These are phyloP conservation scores for Entomortierella parvispora DNA, from an alignment of 192 early-diverging fungal genomes.

Conservation along the genomic window DNA sequence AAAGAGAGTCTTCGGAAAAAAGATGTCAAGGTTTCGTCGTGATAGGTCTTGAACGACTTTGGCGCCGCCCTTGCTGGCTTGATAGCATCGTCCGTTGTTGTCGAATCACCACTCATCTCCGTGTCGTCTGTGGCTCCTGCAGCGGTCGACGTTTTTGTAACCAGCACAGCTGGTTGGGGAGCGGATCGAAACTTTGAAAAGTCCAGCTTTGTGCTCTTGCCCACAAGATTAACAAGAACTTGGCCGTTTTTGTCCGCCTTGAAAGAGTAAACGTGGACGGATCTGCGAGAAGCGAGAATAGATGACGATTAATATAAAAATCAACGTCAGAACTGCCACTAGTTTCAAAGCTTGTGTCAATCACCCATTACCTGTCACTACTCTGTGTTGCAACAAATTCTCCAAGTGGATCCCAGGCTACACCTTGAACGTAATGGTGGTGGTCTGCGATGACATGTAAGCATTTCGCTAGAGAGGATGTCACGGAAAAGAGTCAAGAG, in stretches of 20 bases:
- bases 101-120: conserved; percentile 3
- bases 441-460: conserved; percentile 85
- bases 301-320: background rate
- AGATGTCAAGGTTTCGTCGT: conserved; percentile 89
- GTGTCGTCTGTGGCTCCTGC: background rate
- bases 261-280: conserved; percentile 59
- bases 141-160: background rate
- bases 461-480: conserved; percentile 64
- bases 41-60: conserved; percentile 67
- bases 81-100: conserved; percentile 18
- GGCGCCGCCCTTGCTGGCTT: conserved; percentile 26
- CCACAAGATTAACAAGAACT: conserved; percentile 27
- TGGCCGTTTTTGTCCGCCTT: conserved; percentile 37
- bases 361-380: conserved; percentile 89
- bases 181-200: conserved; percentile 35
- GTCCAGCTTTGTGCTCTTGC: conserved; percentile 46
- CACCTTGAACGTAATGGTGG: conserved; percentile 95
- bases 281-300: conserved; percentile 20
- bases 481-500: background rate
- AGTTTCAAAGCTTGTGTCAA: background rate
- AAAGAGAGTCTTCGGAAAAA: conserved; percentile 91
- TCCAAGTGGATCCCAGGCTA: conserved; percentile 93
- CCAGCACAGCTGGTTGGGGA: conserved; percentile 2
- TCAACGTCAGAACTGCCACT: background rate
- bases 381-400: conserved; percentile 91